These are phyloP conservation scores for Clitoria ternatea DNA, from an alignment of 306 rosid species.

Conservation along the genomic window DNA sequence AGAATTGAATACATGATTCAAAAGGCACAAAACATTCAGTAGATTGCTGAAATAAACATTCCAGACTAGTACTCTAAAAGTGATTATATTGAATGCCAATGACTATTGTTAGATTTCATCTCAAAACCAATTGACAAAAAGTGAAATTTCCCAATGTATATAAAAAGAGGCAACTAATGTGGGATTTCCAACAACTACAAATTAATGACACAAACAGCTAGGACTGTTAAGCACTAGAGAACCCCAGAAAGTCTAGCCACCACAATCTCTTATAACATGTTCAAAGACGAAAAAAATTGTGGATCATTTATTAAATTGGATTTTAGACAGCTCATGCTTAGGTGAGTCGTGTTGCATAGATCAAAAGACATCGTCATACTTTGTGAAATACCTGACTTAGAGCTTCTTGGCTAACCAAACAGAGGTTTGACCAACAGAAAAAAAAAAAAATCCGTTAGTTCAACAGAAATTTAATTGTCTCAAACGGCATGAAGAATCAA, in stretches of 20 bases:
- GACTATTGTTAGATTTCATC: too few relatives aligned
- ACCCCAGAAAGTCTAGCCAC: neutral
- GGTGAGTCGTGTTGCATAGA: neutral
- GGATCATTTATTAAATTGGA: neutral
- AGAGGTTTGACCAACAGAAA: too few relatives aligned
- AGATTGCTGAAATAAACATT: neutral
- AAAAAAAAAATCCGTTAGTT: too few relatives aligned
- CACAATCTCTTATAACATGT: neutral
- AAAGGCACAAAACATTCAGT: conserved; percentile 4
- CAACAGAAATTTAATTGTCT: too few relatives aligned
- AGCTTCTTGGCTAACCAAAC: too few relatives aligned
- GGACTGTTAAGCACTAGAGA: neutral
- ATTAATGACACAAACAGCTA: neutral
- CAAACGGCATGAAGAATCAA: too few relatives aligned
- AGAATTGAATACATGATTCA: neutral
- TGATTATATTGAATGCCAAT: neutral
- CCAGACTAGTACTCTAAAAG: conserved; percentile 13
- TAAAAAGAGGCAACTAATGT: too few relatives aligned
- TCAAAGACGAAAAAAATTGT: neutral
- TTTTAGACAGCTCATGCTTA: conserved; percentile 4
- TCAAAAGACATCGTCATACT: neutral
- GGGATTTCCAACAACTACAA: neutral
- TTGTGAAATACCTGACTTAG: too few relatives aligned
- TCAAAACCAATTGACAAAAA: too few relatives aligned
- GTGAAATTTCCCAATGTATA: too few relatives aligned